A percentile compares a stretch with the other conserved stretches of the same genome.
phyloP scores from a whole-genome alignment of 2,329 filamentous ascomycete species.

The Talaromyces sp. region DNA sequence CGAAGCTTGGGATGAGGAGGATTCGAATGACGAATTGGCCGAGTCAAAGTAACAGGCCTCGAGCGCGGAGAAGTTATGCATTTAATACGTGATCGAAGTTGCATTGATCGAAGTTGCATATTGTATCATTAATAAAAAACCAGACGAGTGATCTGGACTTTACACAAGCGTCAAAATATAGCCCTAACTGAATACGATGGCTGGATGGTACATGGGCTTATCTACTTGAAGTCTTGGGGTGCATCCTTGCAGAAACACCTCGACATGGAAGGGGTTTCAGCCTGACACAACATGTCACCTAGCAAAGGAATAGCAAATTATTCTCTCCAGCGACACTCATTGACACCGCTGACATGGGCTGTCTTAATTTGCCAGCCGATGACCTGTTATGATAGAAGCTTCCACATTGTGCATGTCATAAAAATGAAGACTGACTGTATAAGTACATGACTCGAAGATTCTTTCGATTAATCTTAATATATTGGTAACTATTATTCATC shows the following conservation, averaged over 20 bases:
- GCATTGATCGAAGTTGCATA: not conserved
- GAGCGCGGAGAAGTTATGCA: not conserved
- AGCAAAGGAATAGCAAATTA: not conserved
- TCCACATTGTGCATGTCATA: not conserved
- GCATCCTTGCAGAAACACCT: not conserved
- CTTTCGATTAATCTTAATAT: not conserved
- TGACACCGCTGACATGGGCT: not conserved
- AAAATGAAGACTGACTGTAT: not conserved
- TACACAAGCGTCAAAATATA: not conserved
- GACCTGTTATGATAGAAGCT: not conserved
- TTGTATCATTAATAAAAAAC: not conserved
- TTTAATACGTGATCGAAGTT: not conserved
- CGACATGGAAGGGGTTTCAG: not conserved
- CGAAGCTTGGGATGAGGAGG: not conserved
- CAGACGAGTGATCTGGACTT: not conserved
- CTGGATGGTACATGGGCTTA: not conserved
- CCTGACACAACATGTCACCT: not conserved
- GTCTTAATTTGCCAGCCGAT: not conserved
- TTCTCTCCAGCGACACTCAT: not conserved
- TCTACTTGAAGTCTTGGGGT: not conserved
- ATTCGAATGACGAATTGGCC: not conserved
- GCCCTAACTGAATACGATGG: no score
- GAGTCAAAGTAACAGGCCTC: not conserved
- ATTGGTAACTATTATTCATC: no score
- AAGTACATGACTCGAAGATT: not conserved